Percentiles rank a stretch among this genome's conserved stretches.
Evolutionary conservation across 768 basidiomycete species (phyloP).

Genomic region (Macrolepiota albuminosa): DNA sequence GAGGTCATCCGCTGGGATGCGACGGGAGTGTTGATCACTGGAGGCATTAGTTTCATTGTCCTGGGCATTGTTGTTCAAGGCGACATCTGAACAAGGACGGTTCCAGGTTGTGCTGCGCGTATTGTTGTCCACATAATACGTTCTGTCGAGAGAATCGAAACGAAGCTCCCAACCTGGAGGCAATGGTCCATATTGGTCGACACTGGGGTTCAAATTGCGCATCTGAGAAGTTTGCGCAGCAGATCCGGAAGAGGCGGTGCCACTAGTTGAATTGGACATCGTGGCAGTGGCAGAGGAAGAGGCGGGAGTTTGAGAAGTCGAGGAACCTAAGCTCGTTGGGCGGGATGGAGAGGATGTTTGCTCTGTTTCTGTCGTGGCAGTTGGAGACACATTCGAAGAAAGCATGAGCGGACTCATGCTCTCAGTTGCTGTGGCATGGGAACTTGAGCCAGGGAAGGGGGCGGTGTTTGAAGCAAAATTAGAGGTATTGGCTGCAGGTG

Average conservation of each 20-base stretch:
- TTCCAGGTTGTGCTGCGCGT: constrained; percentile 98
- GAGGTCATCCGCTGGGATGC: constrained; percentile 81
- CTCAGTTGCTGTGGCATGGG: constrained; percentile 31
- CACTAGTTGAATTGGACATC: constrained; percentile 16
- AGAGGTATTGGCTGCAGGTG: constrained; percentile 55
- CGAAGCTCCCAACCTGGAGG: constrained; percentile 96
- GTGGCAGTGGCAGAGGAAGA: constrained; percentile 21
- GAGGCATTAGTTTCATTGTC: constrained; percentile 80
- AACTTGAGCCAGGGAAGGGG: no score
- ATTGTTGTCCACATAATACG: constrained; percentile 99
- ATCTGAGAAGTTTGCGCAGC: constrained; percentile 48
- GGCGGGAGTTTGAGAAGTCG: constrained; percentile 15
- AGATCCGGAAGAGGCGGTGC: constrained; percentile 29
- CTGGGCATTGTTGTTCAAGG: constrained; percentile 65
- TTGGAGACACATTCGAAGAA: constrained; percentile 19
- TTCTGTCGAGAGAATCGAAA: constrained; percentile 91
- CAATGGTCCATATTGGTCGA: constrained; percentile 89
- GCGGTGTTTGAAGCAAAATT: constrained; percentile 27
- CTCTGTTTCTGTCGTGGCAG: constrained; percentile 21
- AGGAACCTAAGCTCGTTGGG: constrained; percentile 20
- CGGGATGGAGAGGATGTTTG: constrained; percentile 24
- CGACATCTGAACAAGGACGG: constrained; percentile 75
- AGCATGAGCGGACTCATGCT: constrained; percentile 34
- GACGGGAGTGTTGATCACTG: constrained; percentile 80
- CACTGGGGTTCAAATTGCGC: constrained; percentile 90